Percentiles rank a stretch among this genome's conserved stretches.
These are phyloP conservation scores for Cordyceps cateniannulata DNA, from an alignment of 2,329 filamentous ascomycete species.

Conservation along the genomic window DNA sequence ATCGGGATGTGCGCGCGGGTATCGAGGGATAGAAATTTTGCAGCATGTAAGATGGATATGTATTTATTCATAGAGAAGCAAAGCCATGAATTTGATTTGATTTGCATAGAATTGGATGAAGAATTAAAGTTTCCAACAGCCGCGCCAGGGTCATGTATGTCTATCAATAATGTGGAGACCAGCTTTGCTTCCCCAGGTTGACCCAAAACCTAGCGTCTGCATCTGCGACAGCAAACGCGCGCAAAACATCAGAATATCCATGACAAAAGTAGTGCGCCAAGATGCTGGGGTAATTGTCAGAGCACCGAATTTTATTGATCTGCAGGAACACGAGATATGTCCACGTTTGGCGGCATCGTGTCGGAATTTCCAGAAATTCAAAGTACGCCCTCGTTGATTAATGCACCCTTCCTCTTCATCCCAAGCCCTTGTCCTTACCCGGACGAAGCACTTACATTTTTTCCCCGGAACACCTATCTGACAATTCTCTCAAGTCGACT, in stretches of 20 bases:
- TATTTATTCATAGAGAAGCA: neutral
- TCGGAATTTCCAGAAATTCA: constrained; percentile 74
- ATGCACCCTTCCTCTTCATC: no score
- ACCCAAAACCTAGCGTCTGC: neutral
- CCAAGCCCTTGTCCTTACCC: no score
- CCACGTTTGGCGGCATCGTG: constrained; percentile 67
- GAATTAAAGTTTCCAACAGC: no score
- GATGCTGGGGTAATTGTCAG: neutral
- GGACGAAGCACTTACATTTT: no score
- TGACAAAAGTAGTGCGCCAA: no score
- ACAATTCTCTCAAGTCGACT: constrained; percentile 57
- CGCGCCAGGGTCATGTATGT: no score
- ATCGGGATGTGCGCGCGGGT: neutral
- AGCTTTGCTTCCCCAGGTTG: neutral
- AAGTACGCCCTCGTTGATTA: constrained; percentile 39
- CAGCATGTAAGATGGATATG: neutral
- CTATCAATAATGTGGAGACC: no score
- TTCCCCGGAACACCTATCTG: no score
- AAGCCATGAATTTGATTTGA: neutral
- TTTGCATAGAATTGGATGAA: neutral
- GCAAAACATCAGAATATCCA: neutral
- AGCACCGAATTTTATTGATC: no score
- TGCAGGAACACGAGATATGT: constrained; percentile 45
- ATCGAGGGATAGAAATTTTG: neutral
- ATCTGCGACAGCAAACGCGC: neutral